Evolutionary conservation across 371 early-diverging fungal species (phyloP).

Genomic region (Enteropsectra breve): DNA sequence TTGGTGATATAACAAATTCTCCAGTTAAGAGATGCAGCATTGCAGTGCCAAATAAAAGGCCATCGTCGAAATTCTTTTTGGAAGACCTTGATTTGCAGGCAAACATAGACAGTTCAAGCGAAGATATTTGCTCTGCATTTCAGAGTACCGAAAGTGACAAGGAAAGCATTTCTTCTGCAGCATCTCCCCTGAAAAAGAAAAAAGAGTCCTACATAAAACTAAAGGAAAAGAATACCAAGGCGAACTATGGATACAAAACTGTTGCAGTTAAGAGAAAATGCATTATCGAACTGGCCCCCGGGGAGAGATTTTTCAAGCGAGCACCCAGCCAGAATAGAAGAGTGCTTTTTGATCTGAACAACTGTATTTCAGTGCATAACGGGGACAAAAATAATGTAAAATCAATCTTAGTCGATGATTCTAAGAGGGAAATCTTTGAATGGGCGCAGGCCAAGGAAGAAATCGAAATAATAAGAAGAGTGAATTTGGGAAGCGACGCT

Average conservation of each 20-base stretch:
- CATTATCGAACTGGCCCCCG: neutral
- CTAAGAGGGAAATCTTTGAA: constrained; percentile 4
- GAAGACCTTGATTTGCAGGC: too few relatives aligned
- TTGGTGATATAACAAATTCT: too few relatives aligned
- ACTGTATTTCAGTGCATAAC: neutral
- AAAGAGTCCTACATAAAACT: constrained; percentile 9
- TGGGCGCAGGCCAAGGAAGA: constrained; percentile 3
- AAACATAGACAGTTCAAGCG: too few relatives aligned
- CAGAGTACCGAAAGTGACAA: too few relatives aligned
- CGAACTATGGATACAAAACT: constrained; percentile 30
- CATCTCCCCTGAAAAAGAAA: too few relatives aligned
- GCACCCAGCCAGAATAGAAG: neutral
- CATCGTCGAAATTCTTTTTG: too few relatives aligned
- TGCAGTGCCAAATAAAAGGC: too few relatives aligned
- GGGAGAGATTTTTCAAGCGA: neutral
- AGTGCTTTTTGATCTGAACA: neutral
- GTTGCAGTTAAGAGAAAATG: constrained; percentile 7
- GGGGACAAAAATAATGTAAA: neutral
- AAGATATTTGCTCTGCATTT: too few relatives aligned
- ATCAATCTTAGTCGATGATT: neutral
- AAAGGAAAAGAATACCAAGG: constrained; percentile 19
- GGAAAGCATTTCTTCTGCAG: too few relatives aligned
- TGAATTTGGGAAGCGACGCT: neutral
- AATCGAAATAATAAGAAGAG: constrained; percentile 19
- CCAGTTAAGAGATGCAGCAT: too few relatives aligned